Percentiles rank a stretch among this genome's conserved stretches.
phyloP scores from a whole-genome alignment of 2,329 filamentous ascomycete species.

The Scedosporium boydii region DNA sequence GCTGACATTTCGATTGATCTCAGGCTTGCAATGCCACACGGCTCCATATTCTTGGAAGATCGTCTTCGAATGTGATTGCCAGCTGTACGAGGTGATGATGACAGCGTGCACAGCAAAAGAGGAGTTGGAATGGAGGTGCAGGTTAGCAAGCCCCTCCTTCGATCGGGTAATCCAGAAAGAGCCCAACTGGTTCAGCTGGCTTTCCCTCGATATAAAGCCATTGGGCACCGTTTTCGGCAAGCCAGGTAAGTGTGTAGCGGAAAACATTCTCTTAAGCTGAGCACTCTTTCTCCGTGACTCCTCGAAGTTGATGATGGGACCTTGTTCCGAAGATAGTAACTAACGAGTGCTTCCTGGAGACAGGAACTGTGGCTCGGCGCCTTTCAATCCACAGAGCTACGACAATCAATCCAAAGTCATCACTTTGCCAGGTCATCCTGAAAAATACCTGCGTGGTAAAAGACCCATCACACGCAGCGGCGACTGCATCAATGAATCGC shows the following conservation, averaged over 20 bases:
- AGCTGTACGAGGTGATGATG: slow-evolving; percentile 75
- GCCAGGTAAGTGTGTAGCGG: slow-evolving; percentile 38
- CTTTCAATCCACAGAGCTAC: slow-evolving; percentile 73
- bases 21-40: slow-evolving; percentile 79
- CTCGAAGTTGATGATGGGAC: background rate
- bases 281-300: background rate
- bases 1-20: slow-evolving; percentile 11
- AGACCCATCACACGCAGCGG: slow-evolving; percentile 35
- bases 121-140: slow-evolving; percentile 67
- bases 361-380: slow-evolving; percentile 53
- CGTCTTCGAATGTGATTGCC: slow-evolving; percentile 66
- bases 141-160: slow-evolving; percentile 45
- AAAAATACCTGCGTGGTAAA: slow-evolving; percentile 71
- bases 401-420: slow-evolving; percentile 59
- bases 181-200: slow-evolving; percentile 47
- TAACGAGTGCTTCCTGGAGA: background rate
- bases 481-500: slow-evolving; percentile 53
- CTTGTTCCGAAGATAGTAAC: background rate
- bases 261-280: too few species aligned
- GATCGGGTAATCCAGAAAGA: slow-evolving; percentile 37
- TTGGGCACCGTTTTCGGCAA: slow-evolving; percentile 69
- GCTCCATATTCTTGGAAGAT: slow-evolving; percentile 89
- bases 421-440: slow-evolving; percentile 69
- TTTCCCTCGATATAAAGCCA: slow-evolving; percentile 61
- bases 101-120: slow-evolving; percentile 78